These are phyloP conservation scores for Entelexis paramagnoliae DNA, from an alignment of 1,139 yeast species.

Conservation along the genomic window DNA sequence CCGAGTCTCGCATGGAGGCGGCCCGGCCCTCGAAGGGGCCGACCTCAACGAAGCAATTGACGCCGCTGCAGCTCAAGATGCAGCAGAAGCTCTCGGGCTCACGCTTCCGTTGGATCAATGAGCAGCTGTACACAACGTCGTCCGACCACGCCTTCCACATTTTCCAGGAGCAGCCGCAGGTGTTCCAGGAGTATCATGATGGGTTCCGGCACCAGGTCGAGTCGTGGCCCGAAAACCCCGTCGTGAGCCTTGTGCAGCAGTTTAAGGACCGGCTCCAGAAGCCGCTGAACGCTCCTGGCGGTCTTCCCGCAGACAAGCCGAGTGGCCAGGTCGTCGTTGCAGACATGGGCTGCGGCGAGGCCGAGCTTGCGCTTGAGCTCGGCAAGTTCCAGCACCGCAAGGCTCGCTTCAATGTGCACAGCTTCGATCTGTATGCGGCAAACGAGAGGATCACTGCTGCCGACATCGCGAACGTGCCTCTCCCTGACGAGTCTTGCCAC, in stretches of 20 bases:
- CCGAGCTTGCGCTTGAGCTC: constrained; percentile 65
- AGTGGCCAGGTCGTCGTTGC: constrained; percentile 58
- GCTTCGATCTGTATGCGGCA: constrained; percentile 80
- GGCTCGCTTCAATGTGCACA: constrained; percentile 52
- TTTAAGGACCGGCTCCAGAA: constrained; percentile 51
- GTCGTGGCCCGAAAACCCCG: constrained; percentile 98
- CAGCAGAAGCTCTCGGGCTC: constrained; percentile 90
- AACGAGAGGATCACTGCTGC: constrained; percentile 90
- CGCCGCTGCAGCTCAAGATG: constrained; percentile 93
- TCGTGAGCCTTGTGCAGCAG: constrained; percentile 71
- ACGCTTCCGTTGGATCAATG: constrained; percentile 95
- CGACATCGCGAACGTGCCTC: constrained; percentile 82
- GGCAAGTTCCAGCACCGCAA: constrained; percentile 35
- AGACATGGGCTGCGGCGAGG: constrained; percentile 99
- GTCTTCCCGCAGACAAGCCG: constrained; percentile 49
- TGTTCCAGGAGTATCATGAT: constrained; percentile 88
- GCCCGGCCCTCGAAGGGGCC: neutral
- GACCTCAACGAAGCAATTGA: constrained; percentile 39
- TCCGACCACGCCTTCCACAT: constrained; percentile 68
- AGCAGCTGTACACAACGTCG: constrained; percentile 75
- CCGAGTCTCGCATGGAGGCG: neutral
- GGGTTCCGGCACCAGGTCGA: constrained; percentile 93
- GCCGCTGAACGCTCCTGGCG: constrained; percentile 88
- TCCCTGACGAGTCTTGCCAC: constrained; percentile 65
- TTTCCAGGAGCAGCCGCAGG: constrained; percentile 68